Evolutionary conservation across 2,329 filamentous ascomycete species (phyloP).

Genomic region (Epichloe sp.): DNA sequence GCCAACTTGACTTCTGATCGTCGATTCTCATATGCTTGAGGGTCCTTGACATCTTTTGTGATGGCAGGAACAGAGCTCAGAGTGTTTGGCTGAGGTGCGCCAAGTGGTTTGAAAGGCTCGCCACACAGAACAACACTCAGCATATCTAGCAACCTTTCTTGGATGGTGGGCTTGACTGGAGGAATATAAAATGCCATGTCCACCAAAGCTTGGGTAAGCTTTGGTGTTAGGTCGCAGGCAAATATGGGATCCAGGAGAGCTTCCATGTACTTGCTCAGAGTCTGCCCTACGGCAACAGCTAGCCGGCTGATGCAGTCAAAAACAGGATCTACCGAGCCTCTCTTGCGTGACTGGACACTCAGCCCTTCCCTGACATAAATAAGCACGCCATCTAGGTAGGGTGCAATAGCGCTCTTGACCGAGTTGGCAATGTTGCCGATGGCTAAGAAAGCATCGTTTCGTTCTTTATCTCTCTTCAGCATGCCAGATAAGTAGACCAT

Average conservation of each 20-base stretch:
- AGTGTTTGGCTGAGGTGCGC: conserved; percentile 75
- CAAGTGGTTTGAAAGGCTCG: conserved; percentile 81
- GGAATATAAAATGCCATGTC: conserved; percentile 99
- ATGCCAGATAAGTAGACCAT: conserved; percentile 94
- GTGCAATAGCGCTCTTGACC: conserved; percentile 86
- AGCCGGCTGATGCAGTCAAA: conserved; percentile 98
- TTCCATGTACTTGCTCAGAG: conserved; percentile 96
- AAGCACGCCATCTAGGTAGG: conserved; percentile 87
- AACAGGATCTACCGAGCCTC: conserved; percentile 60
- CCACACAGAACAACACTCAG: conserved; percentile 88
- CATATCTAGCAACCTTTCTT: conserved; percentile 88
- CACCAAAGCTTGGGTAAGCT: conserved; percentile 86
- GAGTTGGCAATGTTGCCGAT: conserved; percentile 95
- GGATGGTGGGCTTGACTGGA: conserved; percentile 81
- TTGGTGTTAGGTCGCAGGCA: conserved; percentile 85
- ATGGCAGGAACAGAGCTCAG: conserved; percentile 70
- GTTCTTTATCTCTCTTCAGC: conserved; percentile 87
- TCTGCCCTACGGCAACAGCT: conserved; percentile 88
- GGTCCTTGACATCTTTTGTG: conserved; percentile 75
- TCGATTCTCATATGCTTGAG: conserved; percentile 63
- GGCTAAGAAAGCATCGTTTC: conserved; percentile 86
- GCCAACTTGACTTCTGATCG: conserved; percentile 87
- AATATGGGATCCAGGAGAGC: conserved; percentile 92
- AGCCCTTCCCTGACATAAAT: conserved; percentile 88
- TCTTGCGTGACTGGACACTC: conserved; percentile 59